Base-by-base conservation (phyloP, 257 asterid species). In the Przewalskia tangutica region DNA sequence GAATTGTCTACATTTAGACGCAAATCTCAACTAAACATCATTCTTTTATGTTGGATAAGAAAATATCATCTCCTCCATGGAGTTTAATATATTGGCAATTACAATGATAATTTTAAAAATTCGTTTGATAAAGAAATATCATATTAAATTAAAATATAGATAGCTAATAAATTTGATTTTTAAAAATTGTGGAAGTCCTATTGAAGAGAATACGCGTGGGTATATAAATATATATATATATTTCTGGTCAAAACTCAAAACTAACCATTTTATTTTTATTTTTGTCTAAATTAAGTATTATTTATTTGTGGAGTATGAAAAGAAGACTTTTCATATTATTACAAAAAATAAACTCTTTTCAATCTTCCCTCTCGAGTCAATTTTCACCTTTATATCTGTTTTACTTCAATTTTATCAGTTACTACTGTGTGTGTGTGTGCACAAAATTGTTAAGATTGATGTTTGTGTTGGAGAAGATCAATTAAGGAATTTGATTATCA, bases 381-480 rank as follows among this genome's bases (percentile, higher is more conserved):
- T 70, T 18, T 70, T 2, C 4, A 17, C n/a, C 32, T 68, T 70
- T 70, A 71, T 58, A 71, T 71, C 78, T 71, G 17, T 44, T 71
- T 71, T 71, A 71, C 78, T 71, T 10, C 18, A 71, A 11, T 23
- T 71, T 27, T 38, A 0, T 46, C 2, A 71, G 78, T 71, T 23
- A 77, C 38, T 5, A 79, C 40, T 42, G 13, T 7, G 46, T 56
- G 34, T 81, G 55, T 66, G 51, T 53, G 34, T 64, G 73, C 73
- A 34, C 73, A 64, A 34, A 36, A 56, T 0, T 27, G 13, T 46
- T 8, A 32, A 20, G 58, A 83, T 77, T 77, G 70, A 77, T 63
- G 85, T 83, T 77, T 27, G 32, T 27, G 32, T 27, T 27, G 32
- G 32, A 27, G 32, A 27, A 27, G 85, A 77, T 77, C 82, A 83